Percentiles rank a stretch among this genome's conserved stretches.
phyloP scores from a whole-genome alignment of 1,284 basidiomycete species.

The Microbotryomycetes sp. region DNA sequence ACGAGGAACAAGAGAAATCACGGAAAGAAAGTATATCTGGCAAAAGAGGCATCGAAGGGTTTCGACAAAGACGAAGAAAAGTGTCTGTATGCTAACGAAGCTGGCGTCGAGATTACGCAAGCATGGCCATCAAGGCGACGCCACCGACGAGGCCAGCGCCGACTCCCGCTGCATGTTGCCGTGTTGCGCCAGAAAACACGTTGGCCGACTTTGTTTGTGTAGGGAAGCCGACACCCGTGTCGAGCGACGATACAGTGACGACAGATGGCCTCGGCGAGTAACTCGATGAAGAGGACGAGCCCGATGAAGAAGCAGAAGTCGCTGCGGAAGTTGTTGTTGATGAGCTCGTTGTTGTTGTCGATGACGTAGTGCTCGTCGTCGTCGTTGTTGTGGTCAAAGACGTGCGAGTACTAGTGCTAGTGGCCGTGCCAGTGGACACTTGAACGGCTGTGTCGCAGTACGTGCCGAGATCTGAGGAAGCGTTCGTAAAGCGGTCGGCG shows the following conservation, averaged over 20 bases:
- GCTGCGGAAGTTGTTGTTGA: not conserved
- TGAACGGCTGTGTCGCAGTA: not conserved
- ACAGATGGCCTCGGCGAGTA: not conserved
- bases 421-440: not conserved
- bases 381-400: not conserved
- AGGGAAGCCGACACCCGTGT: not conserved
- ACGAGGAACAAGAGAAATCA: not conserved
- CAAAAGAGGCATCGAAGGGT: not conserved
- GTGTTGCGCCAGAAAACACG: not conserved
- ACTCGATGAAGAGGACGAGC: not conserved
- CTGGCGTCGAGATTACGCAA: too few relatives aligned
- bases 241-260: not conserved
- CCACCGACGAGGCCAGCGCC: not conserved
- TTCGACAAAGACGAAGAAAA: not conserved
- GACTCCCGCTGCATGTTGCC: not conserved
- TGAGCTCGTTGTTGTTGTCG: not conserved
- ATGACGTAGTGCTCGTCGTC: not conserved
- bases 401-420: not conserved
- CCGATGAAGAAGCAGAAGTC: not conserved
- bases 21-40: not conserved
- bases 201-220: slow-evolving; percentile 1
- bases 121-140: too few relatives aligned
- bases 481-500: not conserved
- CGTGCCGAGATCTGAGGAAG: not conserved
- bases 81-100: too few relatives aligned